phyloP scores from a whole-genome alignment of 1,284 basidiomycete genomes.

The Heimioporus punctisporus region DNA sequence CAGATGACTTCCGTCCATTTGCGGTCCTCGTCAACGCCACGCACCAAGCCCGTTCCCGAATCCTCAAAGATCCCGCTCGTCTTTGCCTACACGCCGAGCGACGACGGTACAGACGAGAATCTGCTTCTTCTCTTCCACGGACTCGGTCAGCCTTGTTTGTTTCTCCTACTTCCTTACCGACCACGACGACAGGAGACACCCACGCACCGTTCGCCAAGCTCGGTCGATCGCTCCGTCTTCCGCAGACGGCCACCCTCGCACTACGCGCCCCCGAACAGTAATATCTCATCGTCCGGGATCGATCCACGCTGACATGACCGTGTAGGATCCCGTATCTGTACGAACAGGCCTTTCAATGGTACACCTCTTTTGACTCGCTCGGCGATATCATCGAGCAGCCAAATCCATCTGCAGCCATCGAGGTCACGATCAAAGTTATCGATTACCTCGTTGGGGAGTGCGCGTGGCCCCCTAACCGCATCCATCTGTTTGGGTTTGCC shows the following conservation, averaged over 20 bases:
- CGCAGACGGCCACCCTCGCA: constrained; percentile 85
- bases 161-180: not conserved
- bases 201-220: constrained; percentile 77
- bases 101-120: constrained; percentile 87
- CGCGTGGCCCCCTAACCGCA: constrained; percentile 39
- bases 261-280: constrained; percentile 74
- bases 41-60: constrained; percentile 55
- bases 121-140: constrained; percentile 88
- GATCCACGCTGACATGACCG: constrained; percentile 9
- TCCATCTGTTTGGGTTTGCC: constrained; percentile 90
- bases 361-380: constrained; percentile 78
- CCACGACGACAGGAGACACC: constrained; percentile 70
- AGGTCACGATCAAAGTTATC: constrained; percentile 56
- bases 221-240: constrained; percentile 75
- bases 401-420: constrained; percentile 71
- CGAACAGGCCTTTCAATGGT: constrained; percentile 87
- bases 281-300: constrained; percentile 7
- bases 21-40: constrained; percentile 25
- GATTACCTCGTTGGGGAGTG: constrained; percentile 52
- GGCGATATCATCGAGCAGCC: constrained; percentile 74
- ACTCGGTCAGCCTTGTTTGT: constrained; percentile 55
- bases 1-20: no score
- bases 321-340: constrained; percentile 81
- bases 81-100: constrained; percentile 68
- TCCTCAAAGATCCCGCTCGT: constrained; percentile 49